phyloP scores from a whole-genome alignment of 257 asterid species.

The Solanum chiquidenum region DNA sequence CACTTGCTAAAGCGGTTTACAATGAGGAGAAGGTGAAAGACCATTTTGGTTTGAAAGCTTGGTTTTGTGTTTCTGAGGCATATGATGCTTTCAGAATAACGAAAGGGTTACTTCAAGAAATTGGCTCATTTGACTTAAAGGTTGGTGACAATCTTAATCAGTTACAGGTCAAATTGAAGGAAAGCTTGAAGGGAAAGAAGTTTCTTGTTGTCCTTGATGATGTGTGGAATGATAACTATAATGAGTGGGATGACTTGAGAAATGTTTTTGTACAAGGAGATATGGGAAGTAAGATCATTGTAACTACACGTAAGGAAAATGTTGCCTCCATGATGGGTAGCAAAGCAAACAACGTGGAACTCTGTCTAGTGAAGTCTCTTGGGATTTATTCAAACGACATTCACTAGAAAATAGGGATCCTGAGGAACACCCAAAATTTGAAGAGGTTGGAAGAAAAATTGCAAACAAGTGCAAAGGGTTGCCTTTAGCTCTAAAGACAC shows the following conservation, averaged over 20 bases:
- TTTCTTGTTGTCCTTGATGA: slow-evolving; percentile 49
- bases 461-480: not conserved
- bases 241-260: slow-evolving; percentile 19
- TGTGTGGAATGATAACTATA: slow-evolving; percentile 39
- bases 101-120: slow-evolving; percentile 10
- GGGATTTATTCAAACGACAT: not conserved
- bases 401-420: not conserved
- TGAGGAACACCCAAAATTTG: not conserved
- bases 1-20: slow-evolving; percentile 43
- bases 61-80: slow-evolving; percentile 46
- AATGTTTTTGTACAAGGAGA: slow-evolving; percentile 19
- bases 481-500: not conserved
- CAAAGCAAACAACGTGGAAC: not conserved
- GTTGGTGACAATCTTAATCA: slow-evolving; percentile 20
- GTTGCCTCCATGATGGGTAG: slow-evolving; percentile 26
- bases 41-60: slow-evolving; percentile 24
- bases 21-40: slow-evolving; percentile 23
- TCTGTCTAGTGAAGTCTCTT: not conserved
- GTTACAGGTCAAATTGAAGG: slow-evolving; percentile 35
- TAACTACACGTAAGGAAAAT: slow-evolving; percentile 39
- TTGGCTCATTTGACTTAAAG: slow-evolving; percentile 16
- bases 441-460: not conserved
- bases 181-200: slow-evolving; percentile 26
- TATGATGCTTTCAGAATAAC: slow-evolving; percentile 37
- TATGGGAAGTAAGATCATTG: slow-evolving; percentile 41